Evolutionary conservation across 768 basidiomycete genomes (phyloP).

Genomic region (Botryobasidium botryosum): DNA sequence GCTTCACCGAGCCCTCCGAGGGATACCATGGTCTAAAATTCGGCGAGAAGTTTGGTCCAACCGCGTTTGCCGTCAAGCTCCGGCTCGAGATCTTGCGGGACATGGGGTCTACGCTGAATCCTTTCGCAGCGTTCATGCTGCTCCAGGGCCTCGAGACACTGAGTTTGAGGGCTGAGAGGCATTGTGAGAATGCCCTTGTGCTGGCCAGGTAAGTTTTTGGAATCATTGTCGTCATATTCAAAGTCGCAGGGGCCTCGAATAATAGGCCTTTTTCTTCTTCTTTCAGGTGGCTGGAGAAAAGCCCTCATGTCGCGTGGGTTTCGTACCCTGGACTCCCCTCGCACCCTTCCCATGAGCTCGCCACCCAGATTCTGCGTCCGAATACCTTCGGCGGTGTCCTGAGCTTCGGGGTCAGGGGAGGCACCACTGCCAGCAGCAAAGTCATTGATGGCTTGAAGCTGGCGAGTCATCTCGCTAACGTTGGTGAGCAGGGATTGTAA

Average conservation of each 20-base stretch:
- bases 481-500: too few species aligned
- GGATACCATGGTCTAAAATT: constrained; percentile 50
- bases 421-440: constrained; percentile 29
- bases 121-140: constrained; percentile 57
- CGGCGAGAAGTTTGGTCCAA: constrained; percentile 43
- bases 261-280: background rate
- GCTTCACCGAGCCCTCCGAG: constrained; percentile 55
- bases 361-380: constrained; percentile 35
- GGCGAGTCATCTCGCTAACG: too few species aligned
- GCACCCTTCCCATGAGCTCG: constrained; percentile 44
- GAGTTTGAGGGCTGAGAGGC: constrained; percentile 50
- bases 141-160: constrained; percentile 71
- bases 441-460: constrained; percentile 55
- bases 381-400: constrained; percentile 54
- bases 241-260: background rate
- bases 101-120: constrained; percentile 46
- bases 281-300: too few species aligned
- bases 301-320: too few species aligned
- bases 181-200: constrained; percentile 50
- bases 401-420: constrained; percentile 59
- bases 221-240: too few species aligned
- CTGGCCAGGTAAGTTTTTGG: constrained; percentile 32
- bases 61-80: constrained; percentile 51
- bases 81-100: constrained; percentile 35
- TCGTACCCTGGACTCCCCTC: constrained; percentile 51